These are phyloP conservation scores for Fragaria ananassa DNA, from an alignment of 306 rosid genomes.

Conservation along the genomic window DNA sequence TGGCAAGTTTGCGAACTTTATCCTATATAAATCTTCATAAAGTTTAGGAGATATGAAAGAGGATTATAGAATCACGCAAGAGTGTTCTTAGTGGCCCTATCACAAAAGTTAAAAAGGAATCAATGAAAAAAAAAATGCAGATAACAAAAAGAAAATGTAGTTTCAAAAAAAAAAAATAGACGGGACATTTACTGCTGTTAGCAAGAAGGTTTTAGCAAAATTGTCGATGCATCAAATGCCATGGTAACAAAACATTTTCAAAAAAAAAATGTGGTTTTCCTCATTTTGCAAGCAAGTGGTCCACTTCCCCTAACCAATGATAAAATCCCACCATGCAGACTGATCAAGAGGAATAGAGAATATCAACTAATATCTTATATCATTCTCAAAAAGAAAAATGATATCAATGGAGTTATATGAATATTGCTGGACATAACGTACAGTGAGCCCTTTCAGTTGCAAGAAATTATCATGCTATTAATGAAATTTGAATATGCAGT, in stretches of 20 bases:
- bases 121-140: background rate
- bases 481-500: background rate
- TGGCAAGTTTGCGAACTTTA: slow-evolving; percentile 88
- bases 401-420: background rate
- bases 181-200: background rate
- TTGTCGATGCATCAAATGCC: background rate
- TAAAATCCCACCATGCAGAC: background rate
- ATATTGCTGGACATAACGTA: background rate
- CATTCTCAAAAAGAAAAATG: too few species aligned
- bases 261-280: background rate
- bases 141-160: background rate
- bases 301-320: background rate
- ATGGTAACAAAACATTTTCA: background rate
- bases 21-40: slow-evolving; percentile 47
- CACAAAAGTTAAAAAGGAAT: background rate
- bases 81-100: background rate
- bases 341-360: background rate
- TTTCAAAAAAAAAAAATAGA: background rate
- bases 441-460: background rate
- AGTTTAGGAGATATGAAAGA: slow-evolving; percentile 7
- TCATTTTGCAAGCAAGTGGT: background rate
- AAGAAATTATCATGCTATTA: background rate
- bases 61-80: background rate
- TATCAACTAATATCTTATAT: too few species aligned
- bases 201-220: background rate